Conservation (phyloP, 106 monocot genomes). For the Dendrobium officinale region DNA sequence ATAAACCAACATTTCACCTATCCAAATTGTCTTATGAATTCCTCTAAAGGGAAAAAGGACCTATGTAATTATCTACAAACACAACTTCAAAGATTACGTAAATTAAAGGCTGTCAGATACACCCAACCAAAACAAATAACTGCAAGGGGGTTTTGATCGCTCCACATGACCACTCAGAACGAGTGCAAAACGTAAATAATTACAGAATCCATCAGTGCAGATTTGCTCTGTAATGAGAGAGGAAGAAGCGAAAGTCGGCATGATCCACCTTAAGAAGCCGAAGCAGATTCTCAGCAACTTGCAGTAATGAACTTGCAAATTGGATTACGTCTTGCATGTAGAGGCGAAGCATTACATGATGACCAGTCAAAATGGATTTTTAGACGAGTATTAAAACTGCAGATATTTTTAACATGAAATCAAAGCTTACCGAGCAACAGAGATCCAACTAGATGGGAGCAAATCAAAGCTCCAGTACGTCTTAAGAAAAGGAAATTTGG, state of each 20-base stretch:
- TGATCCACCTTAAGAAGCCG: conserved; percentile 49
- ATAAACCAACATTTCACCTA: no score
- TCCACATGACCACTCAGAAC: background rate
- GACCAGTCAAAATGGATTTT: background rate
- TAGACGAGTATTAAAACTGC: no score
- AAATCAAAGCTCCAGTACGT: conserved; percentile 78
- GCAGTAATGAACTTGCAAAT: conserved; percentile 39
- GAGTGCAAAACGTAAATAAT: background rate
- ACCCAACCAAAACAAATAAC: background rate
- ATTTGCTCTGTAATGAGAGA: conserved; percentile 21
- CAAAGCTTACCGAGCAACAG: conserved; percentile 67
- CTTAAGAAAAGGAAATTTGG: conserved; percentile 70
- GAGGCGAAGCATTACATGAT: background rate
- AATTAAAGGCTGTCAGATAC: background rate
- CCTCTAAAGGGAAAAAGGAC: background rate
- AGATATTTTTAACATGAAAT: background rate
- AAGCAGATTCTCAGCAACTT: conserved; percentile 79
- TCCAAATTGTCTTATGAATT: background rate
- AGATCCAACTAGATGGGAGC: conserved; percentile 84
- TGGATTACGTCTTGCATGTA: background rate
- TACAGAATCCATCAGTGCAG: conserved; percentile 21
- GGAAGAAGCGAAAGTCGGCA: conserved; percentile 84
- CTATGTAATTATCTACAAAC: background rate
- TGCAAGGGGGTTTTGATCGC: background rate
- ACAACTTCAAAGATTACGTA: background rate